These are phyloP conservation scores for Tuber borchii DNA, from an alignment of 495 filamentous ascomycete species.

Conservation along the genomic window DNA sequence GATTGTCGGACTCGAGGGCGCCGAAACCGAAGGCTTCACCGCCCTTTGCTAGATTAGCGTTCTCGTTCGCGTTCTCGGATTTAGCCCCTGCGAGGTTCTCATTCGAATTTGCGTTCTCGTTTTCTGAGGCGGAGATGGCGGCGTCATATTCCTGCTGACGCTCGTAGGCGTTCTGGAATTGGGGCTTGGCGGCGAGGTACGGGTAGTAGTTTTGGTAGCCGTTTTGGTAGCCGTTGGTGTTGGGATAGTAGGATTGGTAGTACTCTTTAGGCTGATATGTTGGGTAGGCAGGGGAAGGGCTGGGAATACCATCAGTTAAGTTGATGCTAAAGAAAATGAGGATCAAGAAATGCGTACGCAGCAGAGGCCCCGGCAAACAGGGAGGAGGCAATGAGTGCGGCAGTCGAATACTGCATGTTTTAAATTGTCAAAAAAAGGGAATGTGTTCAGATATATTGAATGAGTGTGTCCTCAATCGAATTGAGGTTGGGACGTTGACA, in stretches of 20 bases:
- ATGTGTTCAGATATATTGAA: conserved; percentile 15
- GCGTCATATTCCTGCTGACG: conserved; percentile 32
- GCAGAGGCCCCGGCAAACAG: conserved; percentile 27
- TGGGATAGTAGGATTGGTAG: conserved; percentile 33
- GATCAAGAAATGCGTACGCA: conserved; percentile 18
- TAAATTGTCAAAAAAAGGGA: conserved; percentile 5
- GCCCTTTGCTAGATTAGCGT: conserved; percentile 41
- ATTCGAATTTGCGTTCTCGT: conserved; percentile 42
- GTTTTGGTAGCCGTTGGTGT: conserved; percentile 35
- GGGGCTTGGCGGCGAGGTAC: conserved; percentile 27
- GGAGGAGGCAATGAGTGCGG: conserved; percentile 21
- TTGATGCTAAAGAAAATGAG: no score
- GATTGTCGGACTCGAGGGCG: conserved; percentile 39
- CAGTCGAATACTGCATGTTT: conserved; percentile 34
- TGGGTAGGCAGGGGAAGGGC: conserved; percentile 3
- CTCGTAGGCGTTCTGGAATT: conserved; percentile 34
- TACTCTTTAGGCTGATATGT: conserved; percentile 28
- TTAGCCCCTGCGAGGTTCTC: conserved; percentile 42
- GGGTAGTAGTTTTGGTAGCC: conserved; percentile 39
- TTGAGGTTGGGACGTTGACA: neutral
- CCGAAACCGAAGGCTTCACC: conserved; percentile 42
- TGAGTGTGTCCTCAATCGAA: conserved; percentile 7
- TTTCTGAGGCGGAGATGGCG: conserved; percentile 28
- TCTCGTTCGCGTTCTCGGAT: conserved; percentile 44
- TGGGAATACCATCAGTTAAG: conserved; percentile 5